phyloP scores from a whole-genome alignment of 441 rosid species.

The Bruguiera hainesii region DNA sequence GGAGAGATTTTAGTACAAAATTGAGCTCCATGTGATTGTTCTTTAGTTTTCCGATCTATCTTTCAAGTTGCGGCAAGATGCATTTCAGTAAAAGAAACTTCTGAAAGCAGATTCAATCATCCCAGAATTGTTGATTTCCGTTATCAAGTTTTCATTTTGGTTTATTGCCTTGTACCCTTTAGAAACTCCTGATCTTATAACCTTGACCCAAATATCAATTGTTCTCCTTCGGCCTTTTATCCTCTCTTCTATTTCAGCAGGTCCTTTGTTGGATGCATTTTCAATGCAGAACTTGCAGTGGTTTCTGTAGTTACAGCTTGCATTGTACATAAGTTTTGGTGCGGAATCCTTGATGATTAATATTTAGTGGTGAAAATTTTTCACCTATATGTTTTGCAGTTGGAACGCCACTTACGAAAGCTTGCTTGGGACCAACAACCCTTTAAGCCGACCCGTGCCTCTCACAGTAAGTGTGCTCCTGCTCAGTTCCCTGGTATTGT shows the following conservation, averaged over 20 bases:
- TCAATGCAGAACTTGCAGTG: background rate
- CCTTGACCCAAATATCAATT: no score
- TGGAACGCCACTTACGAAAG: constrained; percentile 63
- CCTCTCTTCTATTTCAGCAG: no score
- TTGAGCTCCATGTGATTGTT: constrained; percentile 1
- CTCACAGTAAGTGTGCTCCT: constrained; percentile 52
- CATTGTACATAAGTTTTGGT: background rate
- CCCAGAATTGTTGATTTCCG: no score
- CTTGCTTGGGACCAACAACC: constrained; percentile 53
- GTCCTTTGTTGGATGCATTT: no score
- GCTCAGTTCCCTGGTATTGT: background rate
- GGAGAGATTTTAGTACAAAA: background rate
- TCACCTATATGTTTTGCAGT: constrained; percentile 32
- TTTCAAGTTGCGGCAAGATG: background rate
- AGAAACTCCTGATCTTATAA: no score
- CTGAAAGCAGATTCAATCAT: no score
- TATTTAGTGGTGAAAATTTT: background rate
- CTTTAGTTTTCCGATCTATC: background rate
- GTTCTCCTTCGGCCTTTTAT: no score
- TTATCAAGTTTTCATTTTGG: no score
- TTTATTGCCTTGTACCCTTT: no score
- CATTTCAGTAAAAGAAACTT: background rate
- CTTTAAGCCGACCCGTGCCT: constrained; percentile 52
- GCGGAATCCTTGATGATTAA: background rate
- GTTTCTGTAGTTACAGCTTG: background rate